A percentile compares a stretch with the other conserved stretches of the same genome.
phyloP scores from a whole-genome alignment of 306 rosid species.

The Vigna trinervia region DNA sequence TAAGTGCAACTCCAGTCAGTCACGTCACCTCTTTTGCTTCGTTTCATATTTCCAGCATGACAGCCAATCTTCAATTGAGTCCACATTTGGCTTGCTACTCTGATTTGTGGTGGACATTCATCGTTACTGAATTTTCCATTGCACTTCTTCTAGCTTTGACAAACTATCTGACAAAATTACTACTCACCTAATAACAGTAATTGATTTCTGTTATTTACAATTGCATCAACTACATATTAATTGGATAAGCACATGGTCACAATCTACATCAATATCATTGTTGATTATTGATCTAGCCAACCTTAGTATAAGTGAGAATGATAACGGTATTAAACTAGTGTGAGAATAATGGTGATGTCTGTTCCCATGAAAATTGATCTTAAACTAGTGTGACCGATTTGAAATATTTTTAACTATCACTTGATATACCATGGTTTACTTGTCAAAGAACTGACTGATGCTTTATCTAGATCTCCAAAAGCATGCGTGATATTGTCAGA shows the following conservation, averaged over 20 bases:
- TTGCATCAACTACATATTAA: not conserved
- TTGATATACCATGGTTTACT: constrained; percentile 29
- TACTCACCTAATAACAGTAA: not conserved
- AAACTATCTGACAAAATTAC: not conserved
- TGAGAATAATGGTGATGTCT: not conserved
- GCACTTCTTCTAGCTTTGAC: too few species aligned
- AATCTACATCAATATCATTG: not conserved
- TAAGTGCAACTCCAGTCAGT: too few species aligned
- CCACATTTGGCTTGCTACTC: too few species aligned
- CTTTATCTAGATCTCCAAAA: constrained; percentile 70
- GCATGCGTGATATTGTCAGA: constrained; percentile 88
- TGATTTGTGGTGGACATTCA: too few species aligned
- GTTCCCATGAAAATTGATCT: constrained; percentile 9
- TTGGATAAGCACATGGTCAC: not conserved
- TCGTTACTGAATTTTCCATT: too few species aligned
- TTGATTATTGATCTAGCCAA: constrained; percentile 5
- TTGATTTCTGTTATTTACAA: not conserved
- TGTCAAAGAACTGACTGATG: constrained; percentile 38
- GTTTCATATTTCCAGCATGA: too few species aligned
- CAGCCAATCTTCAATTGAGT: too few species aligned
- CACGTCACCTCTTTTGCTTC: too few species aligned
- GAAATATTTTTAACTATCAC: not conserved
- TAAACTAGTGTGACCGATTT: constrained; percentile 15
- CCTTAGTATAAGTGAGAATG: not conserved
- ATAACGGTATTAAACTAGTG: not conserved